Evolutionary conservation across 176 grass and related monocot species (phyloP), one percentile per base, ranked within the genome.

Genomic region (Olyra latifolia): DNA sequence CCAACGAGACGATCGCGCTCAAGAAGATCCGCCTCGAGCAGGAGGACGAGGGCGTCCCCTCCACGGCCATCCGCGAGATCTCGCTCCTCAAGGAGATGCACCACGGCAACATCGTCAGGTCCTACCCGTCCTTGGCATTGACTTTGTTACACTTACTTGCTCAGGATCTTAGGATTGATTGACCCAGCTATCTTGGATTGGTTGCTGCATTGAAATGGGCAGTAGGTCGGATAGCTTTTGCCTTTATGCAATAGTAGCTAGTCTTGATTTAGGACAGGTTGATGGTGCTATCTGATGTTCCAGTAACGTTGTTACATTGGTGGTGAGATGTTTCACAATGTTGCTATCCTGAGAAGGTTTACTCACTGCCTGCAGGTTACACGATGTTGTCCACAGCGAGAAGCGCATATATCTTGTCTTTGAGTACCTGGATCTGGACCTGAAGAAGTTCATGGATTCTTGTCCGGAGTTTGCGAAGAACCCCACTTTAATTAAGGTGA

Each of bases 11-110:
- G 71, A 94, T 97, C 84, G 94, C 94, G 19, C 89, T 97, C 77
- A 97, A 97, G 89, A 97, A 97, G 91, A 97, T 97, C 87, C 89
- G 94, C 22, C 80, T 97, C 54, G 94, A 97, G 87, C 94, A 97
- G 61, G 91, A 94, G 82, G 94, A 97, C 43, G 94, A 97, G 75
- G 94, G 94, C 58, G 94, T 97, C 46, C 94, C 94, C 14, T 94
- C 91, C 82, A 97, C 94, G 25, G 91, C 94, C 35, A 97, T 97
- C 78, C 84, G 94, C 77, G 94, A 97, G 91, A 97, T 97, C 84
- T 97, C 94, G 27, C 89, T 97, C 64, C 83, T 97, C 67, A 97
- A 97, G 84, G 94, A 97, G 86, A 97, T 97, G 94, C 88, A 97
- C 43, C 94, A 97, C 54, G 65, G 75, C 71, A 97, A 97, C 83